Percentiles rank a stretch among this genome's conserved stretches.
Evolutionary conservation across 2,329 filamentous ascomycete species (phyloP).

Genomic region (Ilyonectria robusta): DNA sequence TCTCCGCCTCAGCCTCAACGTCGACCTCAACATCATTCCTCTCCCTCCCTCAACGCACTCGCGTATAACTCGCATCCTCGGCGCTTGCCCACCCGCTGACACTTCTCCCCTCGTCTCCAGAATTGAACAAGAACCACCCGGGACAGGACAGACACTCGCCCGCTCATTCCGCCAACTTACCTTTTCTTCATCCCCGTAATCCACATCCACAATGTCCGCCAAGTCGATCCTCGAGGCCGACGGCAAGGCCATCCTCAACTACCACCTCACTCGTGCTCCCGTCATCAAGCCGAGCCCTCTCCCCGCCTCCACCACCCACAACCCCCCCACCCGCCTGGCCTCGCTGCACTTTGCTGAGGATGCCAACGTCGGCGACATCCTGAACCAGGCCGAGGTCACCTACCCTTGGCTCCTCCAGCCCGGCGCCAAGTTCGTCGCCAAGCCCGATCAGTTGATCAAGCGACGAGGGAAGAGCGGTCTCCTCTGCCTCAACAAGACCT

Average conservation of each 20-base stretch:
- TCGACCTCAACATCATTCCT: constrained; percentile 6
- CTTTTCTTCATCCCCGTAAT: constrained; percentile 36
- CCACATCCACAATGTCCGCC: constrained; percentile 64
- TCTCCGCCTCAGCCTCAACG: constrained; percentile 22
- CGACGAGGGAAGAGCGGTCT: constrained; percentile 98
- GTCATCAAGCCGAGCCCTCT: constrained; percentile 99
- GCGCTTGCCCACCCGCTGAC: constrained; percentile 36
- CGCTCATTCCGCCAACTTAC: constrained; percentile 38
- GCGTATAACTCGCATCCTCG: constrained; percentile 27
- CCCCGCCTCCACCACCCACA: constrained; percentile 86
- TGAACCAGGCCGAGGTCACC: constrained; percentile 95
- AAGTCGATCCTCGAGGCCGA: constrained; percentile 99
- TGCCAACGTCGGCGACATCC: constrained; percentile 83
- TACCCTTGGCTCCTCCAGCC: constrained; percentile 93
- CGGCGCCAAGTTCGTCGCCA: constrained; percentile 94
- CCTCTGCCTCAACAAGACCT: constrained; percentile 95
- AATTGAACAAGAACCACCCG: constrained; percentile 41
- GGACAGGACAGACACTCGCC: constrained; percentile 47
- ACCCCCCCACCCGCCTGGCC: constrained; percentile 90
- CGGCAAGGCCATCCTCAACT: constrained; percentile 99
- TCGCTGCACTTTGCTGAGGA: constrained; percentile 95
- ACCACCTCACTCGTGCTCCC: constrained; percentile 97
- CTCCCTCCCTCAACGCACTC: constrained; percentile 30
- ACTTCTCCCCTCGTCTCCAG: constrained; percentile 30
- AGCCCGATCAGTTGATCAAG: constrained; percentile 99